These are phyloP conservation scores for Funneliformis caledonium DNA, from an alignment of 371 early-diverging fungal species.

Conservation along the genomic window DNA sequence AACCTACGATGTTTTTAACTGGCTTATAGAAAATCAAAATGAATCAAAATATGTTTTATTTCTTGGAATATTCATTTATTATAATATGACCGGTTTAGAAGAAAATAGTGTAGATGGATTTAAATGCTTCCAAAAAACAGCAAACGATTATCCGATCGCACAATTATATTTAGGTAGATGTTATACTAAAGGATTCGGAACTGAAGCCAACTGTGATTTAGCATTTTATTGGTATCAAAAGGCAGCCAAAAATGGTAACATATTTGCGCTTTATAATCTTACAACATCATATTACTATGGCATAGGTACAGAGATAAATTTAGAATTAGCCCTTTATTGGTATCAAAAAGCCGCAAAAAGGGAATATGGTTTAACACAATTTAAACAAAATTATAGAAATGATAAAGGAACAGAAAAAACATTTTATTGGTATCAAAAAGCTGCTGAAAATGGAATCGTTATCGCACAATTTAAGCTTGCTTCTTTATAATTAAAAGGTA, in stretches of 20 bases:
- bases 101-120: slow-evolving; percentile 2
- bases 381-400: background rate
- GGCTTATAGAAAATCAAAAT: background rate
- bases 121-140: background rate
- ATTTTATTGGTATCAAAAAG: slow-evolving; percentile 31
- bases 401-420: background rate
- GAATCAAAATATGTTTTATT: background rate
- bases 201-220: background rate
- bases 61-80: slow-evolving; percentile 16
- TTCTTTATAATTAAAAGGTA: slow-evolving; percentile 79
- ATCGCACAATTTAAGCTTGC: slow-evolving; percentile 55
- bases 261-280: background rate
- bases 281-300: background rate
- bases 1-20: background rate
- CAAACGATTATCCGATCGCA: slow-evolving; percentile 7
- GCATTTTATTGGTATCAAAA: slow-evolving; percentile 9
- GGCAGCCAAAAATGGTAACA: background rate
- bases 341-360: slow-evolving; percentile 14
- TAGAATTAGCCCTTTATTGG: background rate
- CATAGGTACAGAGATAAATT: background rate
- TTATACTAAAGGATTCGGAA: slow-evolving; percentile 11
- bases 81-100: background rate
- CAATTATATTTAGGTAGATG: slow-evolving; percentile 3
- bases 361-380: background rate
- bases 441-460: slow-evolving; percentile 8